These are phyloP conservation scores for Solanum hybrid DNA, from an alignment of 305 asterid genomes.

Conservation along the genomic window DNA sequence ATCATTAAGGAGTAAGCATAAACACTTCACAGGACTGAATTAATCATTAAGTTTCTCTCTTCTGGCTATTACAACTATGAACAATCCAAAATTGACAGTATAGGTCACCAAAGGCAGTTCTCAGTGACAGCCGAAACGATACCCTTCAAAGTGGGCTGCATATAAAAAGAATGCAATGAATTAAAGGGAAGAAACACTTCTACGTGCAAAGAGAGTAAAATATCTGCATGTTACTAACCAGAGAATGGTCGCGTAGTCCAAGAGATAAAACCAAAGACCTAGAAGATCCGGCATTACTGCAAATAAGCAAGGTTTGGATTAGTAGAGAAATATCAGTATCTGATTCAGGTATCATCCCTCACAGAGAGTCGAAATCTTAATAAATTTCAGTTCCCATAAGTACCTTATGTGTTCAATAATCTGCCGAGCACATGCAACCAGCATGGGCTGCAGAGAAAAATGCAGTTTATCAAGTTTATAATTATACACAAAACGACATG, in stretches of 20 bases:
- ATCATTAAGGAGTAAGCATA: neutral
- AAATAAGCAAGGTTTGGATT: neutral
- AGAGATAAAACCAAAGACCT: constrained; percentile 69
- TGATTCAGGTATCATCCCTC: neutral
- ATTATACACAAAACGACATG: neutral
- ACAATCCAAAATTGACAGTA: neutral
- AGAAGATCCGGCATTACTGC: constrained; percentile 67
- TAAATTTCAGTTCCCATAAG: neutral
- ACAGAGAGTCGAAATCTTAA: neutral
- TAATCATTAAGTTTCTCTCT: neutral
- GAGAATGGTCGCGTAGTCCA: constrained; percentile 78
- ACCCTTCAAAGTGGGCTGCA: constrained; percentile 65
- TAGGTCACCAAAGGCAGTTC: constrained; percentile 39
- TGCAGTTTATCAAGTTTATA: neutral
- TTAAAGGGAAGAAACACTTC: neutral
- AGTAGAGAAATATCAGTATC: neutral
- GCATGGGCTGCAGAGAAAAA: constrained; percentile 63
- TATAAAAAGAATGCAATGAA: neutral
- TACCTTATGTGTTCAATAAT: constrained; percentile 80
- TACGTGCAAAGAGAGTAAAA: neutral
- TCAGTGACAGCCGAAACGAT: constrained; percentile 64
- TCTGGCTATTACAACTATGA: neutral
- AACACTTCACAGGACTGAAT: neutral
- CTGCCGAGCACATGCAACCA: constrained; percentile 76
- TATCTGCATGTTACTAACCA: constrained; percentile 40